A percentile compares a stretch with the other conserved stretches of the same genome.
phyloP scores from a whole-genome alignment of 2,329 filamentous ascomycete species.

The Xylaria hypoxylon region DNA sequence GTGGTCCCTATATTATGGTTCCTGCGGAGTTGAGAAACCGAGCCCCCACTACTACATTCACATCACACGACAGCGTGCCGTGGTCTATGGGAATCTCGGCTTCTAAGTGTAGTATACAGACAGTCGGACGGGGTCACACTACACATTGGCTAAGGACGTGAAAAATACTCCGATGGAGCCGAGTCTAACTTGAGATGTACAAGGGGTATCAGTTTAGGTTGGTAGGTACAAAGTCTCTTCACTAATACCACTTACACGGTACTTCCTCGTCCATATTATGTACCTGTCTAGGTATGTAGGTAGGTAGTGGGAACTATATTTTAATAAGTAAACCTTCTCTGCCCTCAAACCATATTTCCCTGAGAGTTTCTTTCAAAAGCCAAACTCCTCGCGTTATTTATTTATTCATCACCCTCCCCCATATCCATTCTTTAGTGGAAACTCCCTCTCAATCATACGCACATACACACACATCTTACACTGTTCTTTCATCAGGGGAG shows the following conservation, averaged over 20 bases:
- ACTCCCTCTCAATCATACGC: background rate
- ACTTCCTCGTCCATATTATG: background rate
- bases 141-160: background rate
- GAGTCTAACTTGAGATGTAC: background rate
- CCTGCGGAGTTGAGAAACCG: constrained; percentile 22
- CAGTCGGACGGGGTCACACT: background rate
- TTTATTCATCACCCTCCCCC: background rate
- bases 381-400: background rate
- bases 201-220: background rate
- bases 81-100: constrained; percentile 10
- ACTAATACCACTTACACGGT: constrained; percentile 4
- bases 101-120: background rate
- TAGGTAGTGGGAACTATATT: constrained; percentile 21
- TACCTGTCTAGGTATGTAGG: background rate
- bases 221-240: constrained; percentile 5
- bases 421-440: background rate
- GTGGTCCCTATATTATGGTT: constrained; percentile 10
- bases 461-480: constrained; percentile 1
- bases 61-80: constrained; percentile 3
- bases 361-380: background rate
- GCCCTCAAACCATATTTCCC: constrained; percentile 16
- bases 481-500: constrained; percentile 12
- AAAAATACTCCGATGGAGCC: constrained; percentile 2
- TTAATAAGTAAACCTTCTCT: constrained; percentile 25
- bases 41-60: constrained; percentile 14